These are phyloP conservation scores for Gymnopilus dilepis DNA, from an alignment of 768 basidiomycete species.

Conservation along the genomic window DNA sequence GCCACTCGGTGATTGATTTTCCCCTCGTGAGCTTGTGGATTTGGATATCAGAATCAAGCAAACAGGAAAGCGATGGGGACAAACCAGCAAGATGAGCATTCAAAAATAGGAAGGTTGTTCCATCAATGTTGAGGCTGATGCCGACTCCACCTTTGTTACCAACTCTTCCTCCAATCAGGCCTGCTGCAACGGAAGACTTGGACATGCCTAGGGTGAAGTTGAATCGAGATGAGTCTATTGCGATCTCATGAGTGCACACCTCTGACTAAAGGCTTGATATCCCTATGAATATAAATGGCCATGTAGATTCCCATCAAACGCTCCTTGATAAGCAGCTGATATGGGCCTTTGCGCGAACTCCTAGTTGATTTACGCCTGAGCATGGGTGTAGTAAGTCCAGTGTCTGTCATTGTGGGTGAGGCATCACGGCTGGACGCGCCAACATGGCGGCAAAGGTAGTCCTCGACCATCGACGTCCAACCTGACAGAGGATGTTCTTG, in stretches of 20 bases:
- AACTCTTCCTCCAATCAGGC: conserved; percentile 87
- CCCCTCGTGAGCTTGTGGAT: conserved; percentile 69
- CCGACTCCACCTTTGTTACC: conserved; percentile 95
- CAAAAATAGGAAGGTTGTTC: conserved; percentile 85
- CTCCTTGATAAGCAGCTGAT: conserved; percentile 86
- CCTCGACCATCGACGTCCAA: conserved; percentile 80
- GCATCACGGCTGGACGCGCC: conserved; percentile 33
- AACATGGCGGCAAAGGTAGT: conserved; percentile 64
- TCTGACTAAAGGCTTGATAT: conserved; percentile 65
- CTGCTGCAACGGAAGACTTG: conserved; percentile 85
- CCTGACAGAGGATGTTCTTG: conserved; percentile 44
- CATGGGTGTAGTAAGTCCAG: conserved; percentile 47
- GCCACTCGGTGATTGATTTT: conserved; percentile 80
- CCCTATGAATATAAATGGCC: conserved; percentile 75
- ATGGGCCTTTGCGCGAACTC: conserved; percentile 68
- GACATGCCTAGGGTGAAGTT: conserved; percentile 58
- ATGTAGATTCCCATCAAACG: conserved; percentile 90
- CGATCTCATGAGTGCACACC: conserved; percentile 41
- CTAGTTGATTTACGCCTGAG: conserved; percentile 47
- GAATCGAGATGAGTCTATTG: not conserved
- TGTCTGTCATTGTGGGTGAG: conserved; percentile 47
- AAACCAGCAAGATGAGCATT: conserved; percentile 90
- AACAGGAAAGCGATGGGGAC: conserved; percentile 17
- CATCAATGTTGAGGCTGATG: conserved; percentile 83
- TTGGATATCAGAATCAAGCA: not conserved